Base-by-base conservation (phyloP, 2,329 filamentous ascomycete genomes). In the Paraconiothyrium brasiliense region DNA sequence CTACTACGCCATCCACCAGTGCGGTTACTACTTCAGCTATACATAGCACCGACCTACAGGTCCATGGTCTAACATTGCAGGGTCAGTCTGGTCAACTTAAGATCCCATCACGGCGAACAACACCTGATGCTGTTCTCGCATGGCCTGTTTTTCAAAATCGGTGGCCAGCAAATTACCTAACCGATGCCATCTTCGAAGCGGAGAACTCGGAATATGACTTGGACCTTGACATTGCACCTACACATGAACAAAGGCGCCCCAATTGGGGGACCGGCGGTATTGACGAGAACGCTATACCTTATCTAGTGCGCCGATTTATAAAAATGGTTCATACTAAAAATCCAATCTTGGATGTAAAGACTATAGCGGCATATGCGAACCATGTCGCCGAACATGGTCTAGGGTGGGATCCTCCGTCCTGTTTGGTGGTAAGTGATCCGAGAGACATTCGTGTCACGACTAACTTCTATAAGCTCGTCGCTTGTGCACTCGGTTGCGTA, bases 281-380 rank as follows among this genome's bases (percentile, higher is more conserved):
- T 41, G 32, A 39, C 16, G 50, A 54, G 14, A 32, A 37, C 24
- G 9, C 50, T 6, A 54, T 54, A 13, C 50, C 50, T n/a, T 24
- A 9, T 24, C 20, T 54, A 9, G 32, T 54, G 30, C 50, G 32
- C 8, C 22, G 50, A 37, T 54, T 54, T n/a, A 11, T 54, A 24
- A 20, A 35, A 10, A 6, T 37, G 13, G 50, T 54, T 22, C 50
- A 54, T 20, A 54, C 24, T 16, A 54, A 54, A 20, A 54, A 54
- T 39, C 50, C 50, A 22, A 54, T 54, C 32, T 24, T 54, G 20
- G 50, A 54, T 27, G 35, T 41, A 2, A 39, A 39, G 20, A 41
- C 50, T 35, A 37, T 54, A 54, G 39, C 4, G 34, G 50, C 50
- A 37, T 54, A 54, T 54, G 27, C 50, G 32, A 16, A 37, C 11